Conservation (phyloP, 2,329 filamentous ascomycete genomes). For the Sporothrix pseudoabietina region DNA sequence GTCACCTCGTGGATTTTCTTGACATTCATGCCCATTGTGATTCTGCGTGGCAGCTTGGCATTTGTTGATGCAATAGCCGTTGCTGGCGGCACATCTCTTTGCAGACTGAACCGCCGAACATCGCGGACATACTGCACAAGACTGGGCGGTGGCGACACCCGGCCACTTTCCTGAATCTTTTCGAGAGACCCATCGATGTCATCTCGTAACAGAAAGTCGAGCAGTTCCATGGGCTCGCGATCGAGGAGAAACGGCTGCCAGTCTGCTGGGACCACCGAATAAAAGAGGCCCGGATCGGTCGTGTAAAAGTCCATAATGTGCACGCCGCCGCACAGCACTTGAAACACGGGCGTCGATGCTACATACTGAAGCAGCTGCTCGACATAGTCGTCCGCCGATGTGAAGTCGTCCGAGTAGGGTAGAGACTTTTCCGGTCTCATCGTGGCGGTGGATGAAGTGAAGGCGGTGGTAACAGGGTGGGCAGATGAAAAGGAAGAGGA, state of each 20-base stretch:
- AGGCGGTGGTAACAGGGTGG: neutral
- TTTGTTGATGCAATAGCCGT: conserved; percentile 35
- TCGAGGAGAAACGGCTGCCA: conserved; percentile 79
- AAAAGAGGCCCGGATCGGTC: conserved; percentile 78
- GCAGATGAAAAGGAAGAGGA: neutral
- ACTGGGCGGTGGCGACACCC: conserved; percentile 50
- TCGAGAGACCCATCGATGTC: conserved; percentile 56
- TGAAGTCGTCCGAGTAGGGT: conserved; percentile 71
- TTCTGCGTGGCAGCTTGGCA: conserved; percentile 65
- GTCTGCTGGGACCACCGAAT: conserved; percentile 70
- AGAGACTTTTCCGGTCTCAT: conserved; percentile 48
- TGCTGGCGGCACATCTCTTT: conserved; percentile 57
- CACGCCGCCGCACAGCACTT: conserved; percentile 91
- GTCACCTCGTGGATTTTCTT: conserved; percentile 96
- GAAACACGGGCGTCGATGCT: conserved; percentile 72
- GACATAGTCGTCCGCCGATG: conserved; percentile 73
- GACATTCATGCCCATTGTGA: conserved; percentile 88
- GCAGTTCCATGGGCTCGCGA: conserved; percentile 70
- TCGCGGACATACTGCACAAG: conserved; percentile 72
- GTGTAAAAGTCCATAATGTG: conserved; percentile 98
- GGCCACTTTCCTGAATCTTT: conserved; percentile 28
- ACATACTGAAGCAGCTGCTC: conserved; percentile 76
- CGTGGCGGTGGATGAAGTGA: neutral
- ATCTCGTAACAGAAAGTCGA: conserved; percentile 80
- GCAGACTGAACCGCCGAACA: conserved; percentile 69